Percentiles rank a stretch among this genome's conserved stretches.
phyloP scores from a whole-genome alignment of 192 early-diverging fungal species.

The Coemansia sp. region DNA sequence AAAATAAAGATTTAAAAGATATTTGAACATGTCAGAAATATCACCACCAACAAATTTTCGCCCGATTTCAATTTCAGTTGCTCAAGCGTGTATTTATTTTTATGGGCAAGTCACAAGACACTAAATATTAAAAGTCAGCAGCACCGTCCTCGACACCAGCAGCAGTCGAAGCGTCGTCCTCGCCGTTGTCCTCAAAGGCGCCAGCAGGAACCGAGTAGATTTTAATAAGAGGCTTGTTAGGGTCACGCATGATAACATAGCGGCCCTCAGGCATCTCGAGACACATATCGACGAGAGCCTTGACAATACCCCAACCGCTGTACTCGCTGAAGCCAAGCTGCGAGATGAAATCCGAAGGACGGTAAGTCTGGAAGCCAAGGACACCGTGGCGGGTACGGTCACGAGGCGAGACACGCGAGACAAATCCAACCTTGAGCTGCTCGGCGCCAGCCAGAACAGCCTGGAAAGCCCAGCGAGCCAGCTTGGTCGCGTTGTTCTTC shows the following conservation, averaged over 20 bases:
- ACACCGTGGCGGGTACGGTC: conserved; percentile 81
- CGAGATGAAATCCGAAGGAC: conserved; percentile 84
- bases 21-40: neutral
- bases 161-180: conserved; percentile 17
- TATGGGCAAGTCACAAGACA: neutral
- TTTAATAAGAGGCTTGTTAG: conserved; percentile 88
- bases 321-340: conserved; percentile 87
- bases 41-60: neutral
- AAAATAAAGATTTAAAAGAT: neutral
- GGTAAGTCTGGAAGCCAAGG: conserved; percentile 81
- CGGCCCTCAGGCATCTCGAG: conserved; percentile 88
- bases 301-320: conserved; percentile 96
- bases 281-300: conserved; percentile 90
- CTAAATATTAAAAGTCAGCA: conserved; percentile 6
- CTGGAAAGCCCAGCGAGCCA: conserved; percentile 96
- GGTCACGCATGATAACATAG: conserved; percentile 94
- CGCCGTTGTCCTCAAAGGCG: conserved; percentile 62
- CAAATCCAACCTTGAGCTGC: conserved; percentile 88
- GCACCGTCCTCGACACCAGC: conserved; percentile 6
- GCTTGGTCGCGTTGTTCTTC: conserved; percentile 96
- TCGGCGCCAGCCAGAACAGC: conserved; percentile 85
- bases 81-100: neutral
- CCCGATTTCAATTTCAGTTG: neutral
- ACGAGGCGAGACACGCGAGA: conserved; percentile 75
- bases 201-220: conserved; percentile 78